Conservation (phyloP, 2,329 filamentous ascomycete species). For the Neoscytalidium dimidiatum region DNA sequence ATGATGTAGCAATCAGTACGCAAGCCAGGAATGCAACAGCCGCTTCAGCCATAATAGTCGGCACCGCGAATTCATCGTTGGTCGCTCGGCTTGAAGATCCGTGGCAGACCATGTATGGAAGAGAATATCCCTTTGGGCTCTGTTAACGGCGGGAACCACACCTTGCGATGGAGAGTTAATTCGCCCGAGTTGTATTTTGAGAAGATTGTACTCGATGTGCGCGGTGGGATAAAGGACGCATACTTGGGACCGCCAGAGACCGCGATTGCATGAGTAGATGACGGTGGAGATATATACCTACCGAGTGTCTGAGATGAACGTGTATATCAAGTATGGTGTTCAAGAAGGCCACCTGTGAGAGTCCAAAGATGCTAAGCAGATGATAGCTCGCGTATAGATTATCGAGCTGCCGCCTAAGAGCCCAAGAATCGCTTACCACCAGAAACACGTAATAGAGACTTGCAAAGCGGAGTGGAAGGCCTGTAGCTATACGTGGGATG, state of each 20-base stretch:
- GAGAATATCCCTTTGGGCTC: constrained; percentile 32
- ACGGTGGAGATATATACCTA: too few species aligned
- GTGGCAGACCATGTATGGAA: constrained; percentile 50
- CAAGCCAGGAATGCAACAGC: background rate
- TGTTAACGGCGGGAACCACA: constrained; percentile 30
- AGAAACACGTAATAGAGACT: too few species aligned
- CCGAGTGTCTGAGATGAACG: too few species aligned
- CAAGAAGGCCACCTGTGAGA: too few species aligned
- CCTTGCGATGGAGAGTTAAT: constrained; percentile 36
- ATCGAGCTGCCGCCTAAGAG: too few species aligned
- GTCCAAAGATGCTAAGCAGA: too few species aligned
- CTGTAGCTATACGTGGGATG: too few species aligned
- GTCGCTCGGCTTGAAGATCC: constrained; percentile 23
- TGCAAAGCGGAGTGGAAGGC: too few species aligned
- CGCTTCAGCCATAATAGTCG: background rate
- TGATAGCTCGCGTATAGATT: too few species aligned
- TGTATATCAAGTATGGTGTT: too few species aligned
- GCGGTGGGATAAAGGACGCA: background rate
- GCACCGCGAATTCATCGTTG: background rate
- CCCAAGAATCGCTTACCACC: too few species aligned
- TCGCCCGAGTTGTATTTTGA: constrained; percentile 32
- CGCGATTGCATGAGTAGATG: background rate
- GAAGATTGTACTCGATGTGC: background rate
- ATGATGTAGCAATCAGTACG: background rate
- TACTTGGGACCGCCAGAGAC: background rate